Evolutionary conservation across 2,329 filamentous ascomycete species (phyloP).

Genomic region (Penicillium paneum): DNA sequence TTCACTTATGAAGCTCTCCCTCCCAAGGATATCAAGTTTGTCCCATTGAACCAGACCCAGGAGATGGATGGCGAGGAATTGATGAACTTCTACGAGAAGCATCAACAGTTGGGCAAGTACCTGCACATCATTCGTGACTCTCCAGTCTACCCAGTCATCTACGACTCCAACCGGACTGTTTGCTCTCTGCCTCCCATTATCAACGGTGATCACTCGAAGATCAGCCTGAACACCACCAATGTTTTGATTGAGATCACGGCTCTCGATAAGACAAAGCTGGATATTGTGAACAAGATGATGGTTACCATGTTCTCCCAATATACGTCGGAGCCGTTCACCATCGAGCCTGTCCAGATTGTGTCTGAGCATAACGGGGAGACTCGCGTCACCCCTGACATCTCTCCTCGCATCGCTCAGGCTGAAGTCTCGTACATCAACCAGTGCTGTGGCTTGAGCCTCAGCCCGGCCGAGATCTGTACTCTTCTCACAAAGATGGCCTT

Average conservation of each 20-base stretch:
- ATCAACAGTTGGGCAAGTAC: conserved; percentile 85
- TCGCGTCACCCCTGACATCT: conserved; percentile 74
- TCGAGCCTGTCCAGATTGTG: conserved; percentile 89
- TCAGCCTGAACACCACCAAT: conserved; percentile 84
- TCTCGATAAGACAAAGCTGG: conserved; percentile 91
- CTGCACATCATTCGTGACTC: conserved; percentile 93
- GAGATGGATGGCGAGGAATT: conserved; percentile 82
- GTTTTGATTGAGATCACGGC: conserved; percentile 97
- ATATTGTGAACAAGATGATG: conserved; percentile 92
- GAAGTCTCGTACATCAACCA: conserved; percentile 92
- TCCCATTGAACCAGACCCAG: conserved; percentile 85
- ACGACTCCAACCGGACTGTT: conserved; percentile 79
- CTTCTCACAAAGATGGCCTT: conserved; percentile 88
- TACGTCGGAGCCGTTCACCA: conserved; percentile 80
- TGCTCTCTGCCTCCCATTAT: conserved; percentile 97
- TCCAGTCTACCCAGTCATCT: conserved; percentile 92
- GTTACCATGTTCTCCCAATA: conserved; percentile 97
- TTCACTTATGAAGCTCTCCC: conserved; percentile 94
- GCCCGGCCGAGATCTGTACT: conserved; percentile 70
- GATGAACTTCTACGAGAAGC: conserved; percentile 92
- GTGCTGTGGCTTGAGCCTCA: conserved; percentile 78
- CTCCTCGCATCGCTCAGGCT: conserved; percentile 72
- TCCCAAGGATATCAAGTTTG: conserved; percentile 89
- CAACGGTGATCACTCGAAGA: conserved; percentile 96
- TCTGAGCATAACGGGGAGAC: conserved; percentile 87